Percentiles rank a stretch among this genome's conserved stretches.
These are phyloP conservation scores for Hebeloma cylindrosporum DNA, from an alignment of 768 basidiomycete species.

Conservation along the genomic window DNA sequence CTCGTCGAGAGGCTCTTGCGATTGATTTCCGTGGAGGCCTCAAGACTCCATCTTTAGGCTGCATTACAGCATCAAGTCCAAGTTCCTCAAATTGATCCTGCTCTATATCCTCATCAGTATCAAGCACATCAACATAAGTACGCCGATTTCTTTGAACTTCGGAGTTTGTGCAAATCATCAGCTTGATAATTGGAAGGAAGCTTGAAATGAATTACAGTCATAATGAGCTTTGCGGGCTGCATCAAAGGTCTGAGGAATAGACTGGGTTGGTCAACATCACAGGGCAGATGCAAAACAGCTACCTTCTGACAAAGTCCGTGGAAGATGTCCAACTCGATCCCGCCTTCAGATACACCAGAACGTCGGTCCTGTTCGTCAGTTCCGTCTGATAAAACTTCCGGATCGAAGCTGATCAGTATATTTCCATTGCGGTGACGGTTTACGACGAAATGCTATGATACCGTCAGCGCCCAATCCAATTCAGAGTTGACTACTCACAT, in stretches of 20 bases:
- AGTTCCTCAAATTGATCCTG: too few relatives aligned
- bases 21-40: background rate
- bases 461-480: too few relatives aligned
- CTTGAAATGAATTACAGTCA: background rate
- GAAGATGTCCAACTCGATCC: background rate
- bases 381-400: background rate
- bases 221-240: conserved; percentile 3
- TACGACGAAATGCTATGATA: too few relatives aligned
- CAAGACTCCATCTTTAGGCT: too few relatives aligned
- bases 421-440: background rate
- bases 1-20: background rate
- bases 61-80: too few relatives aligned
- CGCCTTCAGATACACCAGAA: background rate
- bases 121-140: background rate
- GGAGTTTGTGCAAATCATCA: too few relatives aligned
- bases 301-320: conserved; percentile 1
- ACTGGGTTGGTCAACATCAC: background rate
- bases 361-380: too few relatives aligned
- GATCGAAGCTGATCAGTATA: background rate
- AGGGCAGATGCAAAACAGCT: background rate
- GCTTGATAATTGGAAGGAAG: too few relatives aligned
- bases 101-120: too few relatives aligned
- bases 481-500: too few relatives aligned
- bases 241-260: conserved; percentile 1
- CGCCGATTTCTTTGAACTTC: too few relatives aligned